Conservation (phyloP, 2,329 filamentous ascomycete genomes). For the Phialocephala subalpina region DNA sequence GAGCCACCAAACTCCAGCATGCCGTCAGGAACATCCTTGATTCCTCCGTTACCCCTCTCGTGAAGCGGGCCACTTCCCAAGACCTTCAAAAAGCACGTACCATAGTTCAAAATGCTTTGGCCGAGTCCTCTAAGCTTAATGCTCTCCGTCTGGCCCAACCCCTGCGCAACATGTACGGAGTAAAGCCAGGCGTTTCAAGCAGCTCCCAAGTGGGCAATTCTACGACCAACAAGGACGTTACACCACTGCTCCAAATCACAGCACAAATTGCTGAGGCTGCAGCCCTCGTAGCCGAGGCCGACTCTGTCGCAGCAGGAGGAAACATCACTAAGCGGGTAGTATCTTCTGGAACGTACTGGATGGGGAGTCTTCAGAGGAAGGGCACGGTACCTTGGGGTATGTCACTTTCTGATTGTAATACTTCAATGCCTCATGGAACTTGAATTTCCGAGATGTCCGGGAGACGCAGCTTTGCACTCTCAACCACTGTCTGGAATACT, state of each 20-base stretch:
- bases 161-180: slow-evolving; percentile 21
- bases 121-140: slow-evolving; percentile 20
- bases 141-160: slow-evolving; percentile 15
- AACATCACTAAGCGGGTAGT: slow-evolving; percentile 21
- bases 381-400: slow-evolving; percentile 25
- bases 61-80: too few species aligned
- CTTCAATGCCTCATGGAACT: too few species aligned
- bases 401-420: too few species aligned
- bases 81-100: slow-evolving; percentile 17
- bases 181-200: too few species aligned
- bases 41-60: too few species aligned
- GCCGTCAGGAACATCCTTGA: too few species aligned
- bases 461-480: too few species aligned
- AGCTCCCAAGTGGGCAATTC: background rate
- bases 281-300: slow-evolving; percentile 23
- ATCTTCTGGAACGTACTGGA: slow-evolving; percentile 25
- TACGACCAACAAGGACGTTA: background rate
- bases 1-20: too few species aligned
- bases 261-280: slow-evolving; percentile 17
- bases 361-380: slow-evolving; percentile 18
- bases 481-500: too few species aligned
- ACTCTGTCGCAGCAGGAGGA: slow-evolving; percentile 1
- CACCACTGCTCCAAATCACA: slow-evolving; percentile 15
- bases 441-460: too few species aligned
- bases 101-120: slow-evolving; percentile 18